Base-by-base conservation (phyloP, 768 basidiomycete species). In the Cystobasidium tubakii region DNA sequence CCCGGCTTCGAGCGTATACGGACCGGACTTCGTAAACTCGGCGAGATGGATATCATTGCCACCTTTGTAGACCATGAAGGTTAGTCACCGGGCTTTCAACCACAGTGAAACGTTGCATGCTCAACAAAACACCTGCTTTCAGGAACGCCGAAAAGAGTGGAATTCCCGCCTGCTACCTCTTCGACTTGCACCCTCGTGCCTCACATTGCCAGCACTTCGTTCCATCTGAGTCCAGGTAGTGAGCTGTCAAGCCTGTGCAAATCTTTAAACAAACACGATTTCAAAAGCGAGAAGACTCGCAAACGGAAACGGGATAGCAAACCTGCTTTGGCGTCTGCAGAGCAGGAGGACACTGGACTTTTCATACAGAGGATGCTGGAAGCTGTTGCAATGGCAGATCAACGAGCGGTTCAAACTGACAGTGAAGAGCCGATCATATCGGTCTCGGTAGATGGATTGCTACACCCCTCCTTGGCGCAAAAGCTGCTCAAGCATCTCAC, bases 1-100 rank as follows among this genome's bases (percentile, higher is more conserved):
- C 27, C 69, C 15, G 69, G 69, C 10, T 71, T 60, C 54, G 69
- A 71, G 36, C 50, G 69, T 13, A 23, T 57, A 21, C 50, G 54
- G 31, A n/a, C 2, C 1, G 12, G 31, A 3, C 50, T 71, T 2
- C 10, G 34, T 4, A 36, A 46, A 19, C 25, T 71, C 3, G 69
- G 69, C 17, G 36, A 71, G 19, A 3, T 71, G 46, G 50, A 60
- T 25, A 4, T 71, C 12, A 57, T 71, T 25, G 53, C 55, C 7
- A 62, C 31, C 9, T 71, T 57, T 39, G 50, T 39, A 7, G 44
- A 71, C 36, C 19, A 53, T 29, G n/a, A 71, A 71, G 69, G 69
- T 62, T 1, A 33, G 69, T 10, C 17, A 23, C 27, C 19, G n/a
- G n/a, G n/a, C n/a, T n/a, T n/a, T n/a, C n/a, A n/a, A 34, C 27